Conservation (phyloP, 176 grass and related monocot species). For the Neostapfia colusana region DNA sequence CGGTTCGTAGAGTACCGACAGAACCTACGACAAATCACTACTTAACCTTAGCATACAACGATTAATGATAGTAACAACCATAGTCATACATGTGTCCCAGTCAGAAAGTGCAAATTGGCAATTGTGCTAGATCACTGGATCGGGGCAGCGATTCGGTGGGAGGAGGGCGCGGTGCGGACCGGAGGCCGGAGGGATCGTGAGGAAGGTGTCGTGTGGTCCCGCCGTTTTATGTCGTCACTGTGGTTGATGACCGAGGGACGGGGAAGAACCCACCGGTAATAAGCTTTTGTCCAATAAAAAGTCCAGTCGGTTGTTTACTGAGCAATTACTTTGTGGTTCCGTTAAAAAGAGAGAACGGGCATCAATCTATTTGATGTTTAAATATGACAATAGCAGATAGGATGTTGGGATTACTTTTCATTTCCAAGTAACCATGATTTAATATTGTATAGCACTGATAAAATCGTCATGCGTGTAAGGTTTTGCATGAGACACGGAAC, state of each 20-base stretch:
- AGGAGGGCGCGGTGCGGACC: not conserved
- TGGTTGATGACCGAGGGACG: slow-evolving; percentile 11
- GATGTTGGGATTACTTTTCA: no score
- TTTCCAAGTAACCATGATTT: not conserved
- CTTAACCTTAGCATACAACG: not conserved
- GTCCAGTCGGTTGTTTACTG: no score
- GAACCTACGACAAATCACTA: not conserved
- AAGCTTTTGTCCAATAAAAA: no score
- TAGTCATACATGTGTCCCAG: not conserved
- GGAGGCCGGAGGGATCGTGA: slow-evolving; percentile 27
- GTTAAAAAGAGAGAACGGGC: no score
- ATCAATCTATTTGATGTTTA: no score
- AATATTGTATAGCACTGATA: no score
- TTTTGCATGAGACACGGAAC: no score
- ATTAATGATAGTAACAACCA: not conserved
- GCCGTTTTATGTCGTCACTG: slow-evolving; percentile 5
- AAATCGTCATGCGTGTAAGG: no score
- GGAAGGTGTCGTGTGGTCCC: slow-evolving; percentile 15
- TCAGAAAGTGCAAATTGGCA: not conserved
- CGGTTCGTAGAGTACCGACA: no score
- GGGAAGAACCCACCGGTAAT: not conserved
- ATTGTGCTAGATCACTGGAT: slow-evolving; percentile 18
- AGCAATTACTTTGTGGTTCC: no score
- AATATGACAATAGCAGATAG: no score
- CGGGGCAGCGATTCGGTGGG: slow-evolving; percentile 7